Percentiles rank a stretch among this genome's conserved stretches.
Evolutionary conservation across 148 eudicot species (phyloP).

Genomic region (Camellia granthamiana): DNA sequence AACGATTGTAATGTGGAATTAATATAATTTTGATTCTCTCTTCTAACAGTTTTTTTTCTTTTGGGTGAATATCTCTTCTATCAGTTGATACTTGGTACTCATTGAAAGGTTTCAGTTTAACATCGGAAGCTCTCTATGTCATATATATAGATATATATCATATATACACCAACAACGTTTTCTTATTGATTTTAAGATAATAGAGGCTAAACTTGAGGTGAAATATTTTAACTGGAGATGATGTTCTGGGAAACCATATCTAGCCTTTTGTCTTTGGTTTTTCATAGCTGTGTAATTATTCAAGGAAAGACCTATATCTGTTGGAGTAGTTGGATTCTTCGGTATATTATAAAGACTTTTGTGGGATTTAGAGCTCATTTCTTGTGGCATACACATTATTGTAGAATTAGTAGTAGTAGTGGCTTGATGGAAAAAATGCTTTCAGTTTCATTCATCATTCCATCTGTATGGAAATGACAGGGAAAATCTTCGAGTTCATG

Average conservation of each 20-base stretch:
- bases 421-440: too few species aligned
- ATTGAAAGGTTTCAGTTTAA: neutral
- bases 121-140: neutral
- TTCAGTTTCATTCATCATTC: neutral
- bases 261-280: neutral
- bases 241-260: neutral
- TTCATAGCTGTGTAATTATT: neutral
- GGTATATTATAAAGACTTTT: too few species aligned
- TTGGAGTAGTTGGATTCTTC: neutral
- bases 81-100: neutral
- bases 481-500: constrained; percentile 6
- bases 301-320: neutral
- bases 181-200: too few species aligned
- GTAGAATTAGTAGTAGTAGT: neutral
- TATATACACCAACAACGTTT: too few species aligned
- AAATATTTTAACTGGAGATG: neutral
- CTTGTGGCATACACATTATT: neutral
- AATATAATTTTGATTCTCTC: too few species aligned
- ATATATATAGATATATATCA: too few species aligned
- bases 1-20: too few species aligned
- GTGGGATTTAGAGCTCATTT: constrained; percentile 5
- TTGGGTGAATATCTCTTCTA: too few species aligned
- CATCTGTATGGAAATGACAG: neutral
- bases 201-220: too few species aligned
- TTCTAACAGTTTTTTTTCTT: too few species aligned